Evolutionary conservation across 2,329 filamentous ascomycete species (phyloP).

Genomic region (Talaromyces verruculosus): DNA sequence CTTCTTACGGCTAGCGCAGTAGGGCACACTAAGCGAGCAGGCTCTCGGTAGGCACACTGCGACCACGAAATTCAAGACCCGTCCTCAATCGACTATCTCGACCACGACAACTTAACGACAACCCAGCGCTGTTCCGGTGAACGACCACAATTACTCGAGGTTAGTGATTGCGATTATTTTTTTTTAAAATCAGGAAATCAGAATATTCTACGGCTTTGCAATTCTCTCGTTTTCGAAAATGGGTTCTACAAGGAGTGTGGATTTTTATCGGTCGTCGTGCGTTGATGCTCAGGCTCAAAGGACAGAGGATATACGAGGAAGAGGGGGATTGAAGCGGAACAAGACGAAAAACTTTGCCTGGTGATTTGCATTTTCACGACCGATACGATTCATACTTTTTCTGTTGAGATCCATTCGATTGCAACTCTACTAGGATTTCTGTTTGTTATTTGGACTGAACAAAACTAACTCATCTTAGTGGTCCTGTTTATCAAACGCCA

Average conservation of each 20-base stretch:
- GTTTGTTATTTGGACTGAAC: not conserved
- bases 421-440: not conserved
- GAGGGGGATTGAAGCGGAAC: not conserved
- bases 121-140: constrained; percentile 45
- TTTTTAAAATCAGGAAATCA: not conserved
- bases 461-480: constrained; percentile 27
- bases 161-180: constrained; percentile 34
- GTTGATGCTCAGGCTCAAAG: constrained; percentile 1
- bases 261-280: constrained; percentile 14
- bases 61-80: constrained; percentile 46
- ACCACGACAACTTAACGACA: constrained; percentile 40
- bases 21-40: constrained; percentile 48
- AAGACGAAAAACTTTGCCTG: not conserved
- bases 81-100: constrained; percentile 40
- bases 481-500: constrained; percentile 66
- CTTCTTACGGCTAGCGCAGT: constrained; percentile 34
- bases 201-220: constrained; percentile 23
- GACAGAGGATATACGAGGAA: constrained; percentile 1
- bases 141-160: constrained; percentile 47
- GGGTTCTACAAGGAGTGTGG: constrained; percentile 30
- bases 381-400: constrained; percentile 7
- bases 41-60: constrained; percentile 37
- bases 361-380: constrained; percentile 11
- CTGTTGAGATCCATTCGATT: not conserved
- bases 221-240: constrained; percentile 11